phyloP scores from a whole-genome alignment of 352 stramenopile species.

The Phytophthora tentaculata region DNA sequence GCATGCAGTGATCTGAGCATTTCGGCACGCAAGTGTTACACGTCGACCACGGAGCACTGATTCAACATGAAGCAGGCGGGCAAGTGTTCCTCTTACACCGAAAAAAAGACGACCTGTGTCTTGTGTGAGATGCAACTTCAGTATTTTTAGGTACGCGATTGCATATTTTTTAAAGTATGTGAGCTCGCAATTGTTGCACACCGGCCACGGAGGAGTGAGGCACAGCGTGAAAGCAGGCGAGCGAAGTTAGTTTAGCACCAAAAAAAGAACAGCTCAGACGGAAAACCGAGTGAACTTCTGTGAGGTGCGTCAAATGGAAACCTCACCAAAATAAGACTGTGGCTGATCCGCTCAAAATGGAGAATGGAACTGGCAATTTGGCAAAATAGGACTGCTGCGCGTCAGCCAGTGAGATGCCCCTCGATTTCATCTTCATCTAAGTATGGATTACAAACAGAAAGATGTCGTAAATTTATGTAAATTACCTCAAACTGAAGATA shows the following conservation, averaged over 20 bases:
- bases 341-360: slow-evolving; percentile 3
- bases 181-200: slow-evolving; percentile 70
- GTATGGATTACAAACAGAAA: neutral
- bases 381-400: slow-evolving; percentile 1
- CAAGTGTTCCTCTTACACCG: slow-evolving; percentile 28
- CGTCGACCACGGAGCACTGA: too few species aligned
- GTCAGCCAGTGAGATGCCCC: slow-evolving; percentile 12
- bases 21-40: too few species aligned
- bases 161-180: slow-evolving; percentile 33
- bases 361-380: slow-evolving; percentile 5
- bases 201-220: slow-evolving; percentile 50
- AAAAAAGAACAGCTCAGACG: slow-evolving; percentile 49
- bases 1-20: neutral
- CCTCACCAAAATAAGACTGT: too few species aligned
- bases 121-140: slow-evolving; percentile 42
- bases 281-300: slow-evolving; percentile 56
- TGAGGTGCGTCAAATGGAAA: slow-evolving; percentile 38
- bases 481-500: neutral
- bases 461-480: too few species aligned
- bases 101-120: slow-evolving; percentile 31
- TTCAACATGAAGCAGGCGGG: too few species aligned
- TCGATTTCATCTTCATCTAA: slow-evolving; percentile 14
- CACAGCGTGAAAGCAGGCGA: slow-evolving; percentile 70
- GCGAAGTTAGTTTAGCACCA: slow-evolving; percentile 50
- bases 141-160: neutral